Evolutionary conservation across 2,329 filamentous ascomycete genomes (phyloP), one percentile per base, ranked within the genome.

Genomic region (Nemania sp.): DNA sequence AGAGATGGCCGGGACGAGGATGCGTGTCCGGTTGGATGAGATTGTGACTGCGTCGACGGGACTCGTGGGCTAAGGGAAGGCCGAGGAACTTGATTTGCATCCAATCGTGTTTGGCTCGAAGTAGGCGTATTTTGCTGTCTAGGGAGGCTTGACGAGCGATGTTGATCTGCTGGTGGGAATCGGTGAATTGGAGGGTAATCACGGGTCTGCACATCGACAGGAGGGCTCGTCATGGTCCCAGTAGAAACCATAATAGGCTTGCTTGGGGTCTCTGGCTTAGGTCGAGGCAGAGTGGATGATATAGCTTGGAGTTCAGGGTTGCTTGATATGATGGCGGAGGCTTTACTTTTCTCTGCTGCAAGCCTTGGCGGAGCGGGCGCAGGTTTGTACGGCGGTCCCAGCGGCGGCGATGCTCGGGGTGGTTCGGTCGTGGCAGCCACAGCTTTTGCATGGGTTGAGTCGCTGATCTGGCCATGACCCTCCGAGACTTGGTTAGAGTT

Each of bases 181-280:
- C 77, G 76, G 59, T 79, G 76, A 5, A 80, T 72, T 13, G 69
- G 72, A 13, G 73, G 68, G 54, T 75, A 78, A 32, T 74, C 77
- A 45, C 68, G 73, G 18, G 62, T 80, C 65, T 81, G 81, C 61
- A 81, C 81, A 68, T 84, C 86, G 7, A 79, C 74, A 3, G 79
- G 78, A 11, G 81, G 79, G 11, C 79, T 82, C 3, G 92, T 96
- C 87, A 95, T 94, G 0, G 92, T 96, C 12, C 92, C 92, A 66
- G 83, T 84, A 13, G 85, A 86, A 29, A 86, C 73, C 76, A 80
- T 80, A 18, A 49, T 54, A 6, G 78, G 74, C 54, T 69, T 73
- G n/a, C 63, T 69, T 11, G 72, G 65, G 15, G 68, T 68, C 42
- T 73, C 71, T 58, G 72, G 74, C 66, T 47, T 66, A 56, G 47